phyloP scores from a whole-genome alignment of 2,329 filamentous ascomycete species.

The Fusarium tupiense region DNA sequence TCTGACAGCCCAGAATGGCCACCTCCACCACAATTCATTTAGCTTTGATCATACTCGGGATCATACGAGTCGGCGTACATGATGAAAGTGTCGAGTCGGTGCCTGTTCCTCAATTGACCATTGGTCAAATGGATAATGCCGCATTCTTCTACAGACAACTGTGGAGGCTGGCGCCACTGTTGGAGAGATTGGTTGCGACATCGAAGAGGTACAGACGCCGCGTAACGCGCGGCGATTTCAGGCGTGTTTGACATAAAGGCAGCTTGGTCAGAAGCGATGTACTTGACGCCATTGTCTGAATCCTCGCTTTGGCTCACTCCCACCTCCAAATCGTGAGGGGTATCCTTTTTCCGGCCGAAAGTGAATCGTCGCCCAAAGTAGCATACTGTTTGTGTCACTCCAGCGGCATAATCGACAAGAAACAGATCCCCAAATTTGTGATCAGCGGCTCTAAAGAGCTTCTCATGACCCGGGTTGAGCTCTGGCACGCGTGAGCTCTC shows the following conservation, averaged over 20 bases:
- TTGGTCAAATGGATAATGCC: not conserved
- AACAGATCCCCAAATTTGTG: not conserved
- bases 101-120: not conserved
- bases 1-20: not conserved
- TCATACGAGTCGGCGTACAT: not conserved
- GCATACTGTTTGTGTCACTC: not conserved
- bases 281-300: accelerated
- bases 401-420: not conserved
- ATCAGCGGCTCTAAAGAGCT: not conserved
- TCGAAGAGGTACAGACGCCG: not conserved
- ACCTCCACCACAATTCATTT: not conserved
- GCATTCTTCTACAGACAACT: not conserved
- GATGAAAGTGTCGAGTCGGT: not conserved
- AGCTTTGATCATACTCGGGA: not conserved
- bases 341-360: not conserved
- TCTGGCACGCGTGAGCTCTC: not conserved
- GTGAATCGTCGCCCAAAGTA: not conserved
- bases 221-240: not conserved
- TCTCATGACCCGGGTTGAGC: accelerated
- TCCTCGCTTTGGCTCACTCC: not conserved
- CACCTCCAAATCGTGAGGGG: not conserved
- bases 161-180: not conserved
- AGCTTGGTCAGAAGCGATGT: not conserved
- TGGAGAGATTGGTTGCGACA: not conserved
- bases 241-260: not conserved